Evolutionary conservation across 345 rosid genomes (phyloP).

Genomic region (Camelina hispida): DNA sequence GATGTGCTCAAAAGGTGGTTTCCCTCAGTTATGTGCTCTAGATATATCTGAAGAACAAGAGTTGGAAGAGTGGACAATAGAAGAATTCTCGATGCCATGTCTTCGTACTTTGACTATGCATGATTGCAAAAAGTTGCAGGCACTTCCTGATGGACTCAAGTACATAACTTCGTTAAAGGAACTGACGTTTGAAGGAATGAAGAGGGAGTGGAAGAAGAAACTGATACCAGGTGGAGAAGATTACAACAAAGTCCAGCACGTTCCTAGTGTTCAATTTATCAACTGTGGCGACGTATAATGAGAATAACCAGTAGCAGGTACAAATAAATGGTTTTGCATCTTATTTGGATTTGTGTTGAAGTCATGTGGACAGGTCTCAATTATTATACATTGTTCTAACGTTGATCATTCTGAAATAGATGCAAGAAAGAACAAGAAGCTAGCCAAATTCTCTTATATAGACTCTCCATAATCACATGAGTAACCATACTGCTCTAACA

Average conservation of each 20-base stretch:
- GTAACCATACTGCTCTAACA: too few species aligned
- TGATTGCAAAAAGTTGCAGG: background rate
- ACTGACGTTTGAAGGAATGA: background rate
- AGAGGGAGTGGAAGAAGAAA: background rate
- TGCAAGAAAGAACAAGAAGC: too few species aligned
- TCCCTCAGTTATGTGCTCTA: background rate
- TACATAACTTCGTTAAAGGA: background rate
- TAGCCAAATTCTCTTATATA: too few species aligned
- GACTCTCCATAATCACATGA: too few species aligned
- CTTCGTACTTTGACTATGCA: background rate
- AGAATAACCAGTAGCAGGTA: too few species aligned
- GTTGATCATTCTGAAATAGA: too few species aligned
- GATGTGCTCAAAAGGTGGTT: background rate
- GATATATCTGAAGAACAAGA: fast-evolving
- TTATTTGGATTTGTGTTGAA: too few species aligned
- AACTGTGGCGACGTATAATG: too few species aligned
- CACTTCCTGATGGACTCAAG: background rate
- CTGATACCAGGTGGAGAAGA: background rate
- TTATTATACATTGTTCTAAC: too few species aligned
- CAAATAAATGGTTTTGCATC: too few species aligned
- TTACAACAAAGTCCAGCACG: constrained; percentile 4
- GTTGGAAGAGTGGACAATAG: constrained; percentile 6
- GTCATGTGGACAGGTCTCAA: too few species aligned
- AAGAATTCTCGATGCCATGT: background rate
- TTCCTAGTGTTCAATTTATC: background rate